Evolutionary conservation across 1,284 basidiomycete genomes (phyloP), one percentile per base, ranked within the genome.

Genomic region (Naganishia sp.): DNA sequence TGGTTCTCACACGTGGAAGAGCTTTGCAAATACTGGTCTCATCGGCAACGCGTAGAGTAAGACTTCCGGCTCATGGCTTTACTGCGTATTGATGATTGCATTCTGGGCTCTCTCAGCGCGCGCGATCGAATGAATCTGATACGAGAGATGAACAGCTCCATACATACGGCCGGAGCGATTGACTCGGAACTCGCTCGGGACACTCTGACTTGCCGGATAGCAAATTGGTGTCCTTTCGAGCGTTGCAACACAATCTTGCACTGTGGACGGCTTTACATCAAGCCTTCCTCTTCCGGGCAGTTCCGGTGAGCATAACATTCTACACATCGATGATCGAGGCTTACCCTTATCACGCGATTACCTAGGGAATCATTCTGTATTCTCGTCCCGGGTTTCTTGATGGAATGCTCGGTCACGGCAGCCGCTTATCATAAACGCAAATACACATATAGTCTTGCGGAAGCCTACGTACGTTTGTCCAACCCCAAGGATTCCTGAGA

Each of bases 211-310:
- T 61, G 57, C 23, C 47, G 57, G 5, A 61, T 61, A 18, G 57
- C 57, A 75, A 75, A 79, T 65, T 78, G 77, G 78, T 80, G 79
- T 57, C 70, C 72, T 6, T 72, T 78, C 49, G 70, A 76, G 28
- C 76, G 76, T 0, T 80, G 79, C 67, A 72, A 73, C 13, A 66
- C 75, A 0, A 68, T 76, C 23, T 73, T 72, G n/a, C 65, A 72
- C 28, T 60, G 73, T 1, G 77, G 77, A 9, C 68, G 73, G n/a
- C 46, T 80, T 11, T 78, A 74, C 61, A 54, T 79, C 61, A 74
- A 72, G 58, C 71, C 73, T 31, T 72, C 73, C 31, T 57, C 53
- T 25, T 73, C 64, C 45, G 61, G 68, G 39, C 77, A 78, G 67
- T 79, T 78, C 67, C 68, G 74, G 77, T 79, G 51, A 65, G 76